Evolutionary conservation across 2,329 filamentous ascomycete genomes (phyloP), one percentile per base, ranked within the genome.

Genomic region (Mariannaea sp.): DNA sequence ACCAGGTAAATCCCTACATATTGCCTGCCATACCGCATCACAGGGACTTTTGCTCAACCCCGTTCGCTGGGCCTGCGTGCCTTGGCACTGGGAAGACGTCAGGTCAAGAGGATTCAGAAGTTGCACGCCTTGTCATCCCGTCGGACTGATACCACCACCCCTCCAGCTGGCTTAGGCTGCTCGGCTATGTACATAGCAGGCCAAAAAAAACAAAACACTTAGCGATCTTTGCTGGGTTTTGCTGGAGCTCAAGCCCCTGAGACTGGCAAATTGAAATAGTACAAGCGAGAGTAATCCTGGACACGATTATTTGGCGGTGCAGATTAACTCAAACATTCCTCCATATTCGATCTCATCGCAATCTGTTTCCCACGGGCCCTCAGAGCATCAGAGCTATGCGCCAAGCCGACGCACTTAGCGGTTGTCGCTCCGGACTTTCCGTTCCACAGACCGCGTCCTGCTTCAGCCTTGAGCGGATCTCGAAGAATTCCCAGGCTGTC

Each of bases 111-210:
- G 56, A 51, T 44, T 33, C 45, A 54, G 43, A 38, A 44, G 57
- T n/a, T 56, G 58, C 55, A 55, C 17, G 43, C 50, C 45, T 27
- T 49, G 49, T 42, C 50, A 49, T 47, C 32, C 40, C 41, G 49
- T 59, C 60, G 62, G 57, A 63, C 46, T 52, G 46, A 52, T 53
- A 63, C 53, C 43, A 53, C 55, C 57, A 50, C 59, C 48, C 52
- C 53, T 53, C 30, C 49, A 36, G 54, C 55, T 35, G 50, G 50
- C 48, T 56, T 40, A 45, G 35, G 20, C 33, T 22, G 22, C 51
- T 36, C 19, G 51, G 30, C n/a, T 40, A 49, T 30, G 42, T 49
- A n/a, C n/a, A n/a, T n/a, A n/a, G n/a, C n/a, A n/a, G n/a, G 59
- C 33, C 59, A 53, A 60, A 26, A 56, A 55, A 29, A 42, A 53